Evolutionary conservation across 140 eudicot genomes (phyloP), one percentile per base, ranked within the genome.

Genomic region (Bidens hawaiensis): DNA sequence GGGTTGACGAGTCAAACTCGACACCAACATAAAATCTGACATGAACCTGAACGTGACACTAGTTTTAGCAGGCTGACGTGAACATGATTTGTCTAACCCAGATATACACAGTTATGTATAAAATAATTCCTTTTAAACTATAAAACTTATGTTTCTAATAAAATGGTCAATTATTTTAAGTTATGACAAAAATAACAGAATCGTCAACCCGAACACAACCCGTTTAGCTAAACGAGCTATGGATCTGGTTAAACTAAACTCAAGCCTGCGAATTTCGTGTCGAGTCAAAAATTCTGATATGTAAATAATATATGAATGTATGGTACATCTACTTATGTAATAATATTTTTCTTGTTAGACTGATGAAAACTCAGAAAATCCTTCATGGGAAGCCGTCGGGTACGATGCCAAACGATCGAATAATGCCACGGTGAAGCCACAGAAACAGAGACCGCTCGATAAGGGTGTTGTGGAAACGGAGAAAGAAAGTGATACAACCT

Each of bases 331-430:
- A n/a, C 13, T 36, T 7, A 36, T 36, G 43, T 36, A 36, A 10
- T 51, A 4, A 24, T 10, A 45, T 15, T 56, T 21, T 59, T 74
- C 12, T 26, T 82, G 59, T 69, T 60, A 89, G 97, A 71, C 77
- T 16, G 90, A 93, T 73, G 95, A 88, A 73, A 79, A 88, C 17
- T 83, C 78, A 45, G 61, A 69, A 15, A 93, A 88, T 63, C 95
- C 95, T 0, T 67, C 87, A 42, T 83, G 95, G 93, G 82, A 88
- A 70, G 93, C 95, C 4, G 83, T 79, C 34, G 99, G 97, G 72
- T 93, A 93, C 71, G 21, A 79, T 5, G 81, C 70, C 24, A 85
- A 85, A 48, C 43, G 30, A n/a, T 24, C 61, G 6, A 61, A 65
- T 28, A 70, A 75, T 33, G 67, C 18, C 2, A 15, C 41, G 18